Percentiles rank a stretch among this genome's conserved stretches.
These are phyloP conservation scores for Verticillium isaacii DNA, from an alignment of 2,329 filamentous ascomycete genomes.

Conservation along the genomic window DNA sequence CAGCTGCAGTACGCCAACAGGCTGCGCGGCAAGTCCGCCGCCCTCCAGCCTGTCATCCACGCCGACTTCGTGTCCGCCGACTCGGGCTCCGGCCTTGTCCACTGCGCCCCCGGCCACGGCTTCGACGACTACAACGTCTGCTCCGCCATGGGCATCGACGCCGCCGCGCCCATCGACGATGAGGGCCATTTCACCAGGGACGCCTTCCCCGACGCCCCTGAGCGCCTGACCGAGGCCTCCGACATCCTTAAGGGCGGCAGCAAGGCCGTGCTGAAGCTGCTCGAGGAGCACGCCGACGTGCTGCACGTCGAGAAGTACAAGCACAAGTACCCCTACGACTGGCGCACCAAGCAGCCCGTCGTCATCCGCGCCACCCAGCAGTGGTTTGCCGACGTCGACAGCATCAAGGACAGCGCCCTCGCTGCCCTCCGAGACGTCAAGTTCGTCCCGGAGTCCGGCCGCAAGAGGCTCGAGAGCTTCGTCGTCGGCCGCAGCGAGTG, in stretches of 20 bases:
- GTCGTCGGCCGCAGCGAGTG: constrained; percentile 85
- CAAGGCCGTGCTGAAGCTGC: constrained; percentile 62
- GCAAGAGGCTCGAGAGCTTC: constrained; percentile 75
- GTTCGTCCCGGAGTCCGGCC: constrained; percentile 75
- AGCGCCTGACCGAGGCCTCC: constrained; percentile 60
- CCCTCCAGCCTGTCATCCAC: constrained; percentile 66
- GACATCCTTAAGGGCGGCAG: constrained; percentile 68
- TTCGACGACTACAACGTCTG: constrained; percentile 94
- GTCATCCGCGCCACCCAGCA: constrained; percentile 90
- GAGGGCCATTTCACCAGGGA: constrained; percentile 75
- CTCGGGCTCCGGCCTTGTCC: constrained; percentile 93
- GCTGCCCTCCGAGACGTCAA: constrained; percentile 63
- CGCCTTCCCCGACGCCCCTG: constrained; percentile 67
- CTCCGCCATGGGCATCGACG: constrained; percentile 62
- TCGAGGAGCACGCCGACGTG: constrained; percentile 53
- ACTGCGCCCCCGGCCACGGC: constrained; percentile 89
- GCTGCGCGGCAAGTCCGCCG: constrained; percentile 55
- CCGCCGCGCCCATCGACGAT: constrained; percentile 79
- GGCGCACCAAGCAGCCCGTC: constrained; percentile 90
- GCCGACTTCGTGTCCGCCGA: constrained; percentile 85
- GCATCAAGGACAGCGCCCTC: constrained; percentile 72
- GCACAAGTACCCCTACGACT: constrained; percentile 98
- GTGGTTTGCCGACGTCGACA: constrained; percentile 92
- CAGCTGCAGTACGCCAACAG: constrained; percentile 66
- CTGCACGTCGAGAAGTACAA: constrained; percentile 65